phyloP scores from a whole-genome alignment of 1,139 yeast genomes.

The Sugiyamaella xylanicola region DNA sequence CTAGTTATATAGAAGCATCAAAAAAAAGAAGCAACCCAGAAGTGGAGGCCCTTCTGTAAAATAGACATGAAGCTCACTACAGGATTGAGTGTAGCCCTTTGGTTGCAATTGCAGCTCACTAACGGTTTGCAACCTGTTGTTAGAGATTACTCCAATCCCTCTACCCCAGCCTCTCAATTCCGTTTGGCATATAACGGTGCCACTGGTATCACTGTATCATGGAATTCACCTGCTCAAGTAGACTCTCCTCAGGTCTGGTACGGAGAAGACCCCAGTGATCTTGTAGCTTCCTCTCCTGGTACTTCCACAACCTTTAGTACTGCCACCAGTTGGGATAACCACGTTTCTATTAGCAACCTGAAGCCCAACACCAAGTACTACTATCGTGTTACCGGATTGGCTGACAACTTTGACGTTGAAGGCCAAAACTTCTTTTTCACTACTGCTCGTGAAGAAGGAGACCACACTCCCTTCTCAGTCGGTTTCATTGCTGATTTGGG shows the following conservation, averaged over 20 bases:
- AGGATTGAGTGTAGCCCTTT: neutral
- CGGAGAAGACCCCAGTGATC: conserved; percentile 31
- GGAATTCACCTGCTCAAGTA: conserved; percentile 36
- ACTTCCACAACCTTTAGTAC: conserved; percentile 34
- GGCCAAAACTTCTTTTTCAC: conserved; percentile 21
- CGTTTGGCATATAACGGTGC: conserved; percentile 36
- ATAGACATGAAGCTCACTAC: conserved; percentile 6
- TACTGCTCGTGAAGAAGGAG: conserved; percentile 25
- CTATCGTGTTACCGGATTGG: conserved; percentile 32
- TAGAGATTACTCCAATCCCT: conserved; percentile 22
- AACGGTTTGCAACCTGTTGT: conserved; percentile 20
- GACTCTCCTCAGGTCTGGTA: conserved; percentile 33
- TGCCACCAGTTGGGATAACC: conserved; percentile 38
- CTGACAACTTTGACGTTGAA: conserved; percentile 12
- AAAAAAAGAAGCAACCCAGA: too few species aligned
- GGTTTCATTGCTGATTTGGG: conserved; percentile 32
- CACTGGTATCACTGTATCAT: conserved; percentile 35
- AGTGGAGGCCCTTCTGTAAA: too few species aligned
- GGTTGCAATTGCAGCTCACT: conserved; percentile 7
- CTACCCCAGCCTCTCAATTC: conserved; percentile 29
- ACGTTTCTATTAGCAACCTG: conserved; percentile 36
- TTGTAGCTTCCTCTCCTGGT: conserved; percentile 30
- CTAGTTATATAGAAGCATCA: too few species aligned
- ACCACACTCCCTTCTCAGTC: conserved; percentile 21
- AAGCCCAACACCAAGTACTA: conserved; percentile 38